Base-by-base conservation (phyloP, 495 filamentous ascomycete species). In the Xanthoparmelia taractica region DNA sequence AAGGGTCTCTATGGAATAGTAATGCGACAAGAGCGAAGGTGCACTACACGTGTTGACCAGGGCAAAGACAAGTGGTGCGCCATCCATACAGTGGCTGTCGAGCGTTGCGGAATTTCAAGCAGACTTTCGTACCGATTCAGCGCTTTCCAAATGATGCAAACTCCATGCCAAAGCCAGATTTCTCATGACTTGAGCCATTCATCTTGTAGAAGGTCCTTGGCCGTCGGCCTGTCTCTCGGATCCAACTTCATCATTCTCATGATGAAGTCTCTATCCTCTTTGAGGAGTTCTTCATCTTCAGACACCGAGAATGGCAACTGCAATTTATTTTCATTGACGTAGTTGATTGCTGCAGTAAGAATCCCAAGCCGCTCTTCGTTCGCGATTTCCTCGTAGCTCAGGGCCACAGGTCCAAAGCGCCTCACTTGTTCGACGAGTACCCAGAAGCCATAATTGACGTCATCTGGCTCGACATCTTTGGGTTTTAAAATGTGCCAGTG, bases 121-220 rank as follows among this genome's bases (percentile, higher is more conserved):
- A n/a, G n/a, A n/a, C n/a, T n/a, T n/a, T n/a, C n/a, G n/a, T n/a
- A n/a, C n/a, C n/a, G n/a, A n/a, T n/a, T n/a, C n/a, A n/a, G n/a
- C n/a, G n/a, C n/a, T n/a, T n/a, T n/a, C n/a, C n/a, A n/a, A n/a
- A n/a, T n/a, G n/a, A n/a, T n/a, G n/a, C n/a, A n/a, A n/a, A n/a
- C n/a, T n/a, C n/a, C n/a, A n/a, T n/a, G n/a, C n/a, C n/a, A n/a
- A n/a, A n/a, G n/a, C n/a, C n/a, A n/a, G n/a, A n/a, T n/a, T n/a
- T n/a, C n/a, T 40, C 37, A 40, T 8, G 12, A 13, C 37, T 38
- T 57, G 18, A 63, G 15, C 64, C 64, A 66, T n/a, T 5, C 34
- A 54, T 66, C 64, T 47, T 58, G 64, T 31, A 66, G 27, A 43
- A 66, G 54, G 37, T 63, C 64, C 54, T 27, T 58, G 4, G 64